Evolutionary conservation across 75 land plant genomes (phyloP).

Genomic region (Cryptomeria japonica): DNA sequence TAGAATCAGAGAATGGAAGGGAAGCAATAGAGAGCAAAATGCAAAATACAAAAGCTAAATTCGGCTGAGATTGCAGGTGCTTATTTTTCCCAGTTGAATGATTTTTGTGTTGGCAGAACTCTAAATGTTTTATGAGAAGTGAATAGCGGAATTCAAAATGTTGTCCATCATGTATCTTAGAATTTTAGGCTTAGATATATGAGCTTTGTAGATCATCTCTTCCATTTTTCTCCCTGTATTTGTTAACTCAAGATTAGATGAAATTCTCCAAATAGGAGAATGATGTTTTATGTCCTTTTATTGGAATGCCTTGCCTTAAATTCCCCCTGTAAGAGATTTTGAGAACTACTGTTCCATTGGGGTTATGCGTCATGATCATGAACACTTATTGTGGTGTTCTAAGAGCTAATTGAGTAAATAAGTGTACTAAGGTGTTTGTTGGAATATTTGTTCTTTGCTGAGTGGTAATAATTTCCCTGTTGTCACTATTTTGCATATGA

Average conservation of each 20-base stretch:
- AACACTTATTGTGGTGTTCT: not conserved
- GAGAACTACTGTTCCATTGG: not conserved
- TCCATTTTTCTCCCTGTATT: not conserved
- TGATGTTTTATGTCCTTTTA: constrained; percentile 4
- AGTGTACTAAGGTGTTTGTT: not conserved
- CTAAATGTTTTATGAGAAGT: constrained; percentile 1
- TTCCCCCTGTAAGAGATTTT: not conserved
- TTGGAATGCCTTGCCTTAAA: not conserved
- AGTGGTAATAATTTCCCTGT: constrained; percentile 1
- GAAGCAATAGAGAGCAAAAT: not conserved
- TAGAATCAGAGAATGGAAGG: not conserved
- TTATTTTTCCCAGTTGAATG: constrained; percentile 1
- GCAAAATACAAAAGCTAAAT: not conserved
- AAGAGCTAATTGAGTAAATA: constrained; percentile 4
- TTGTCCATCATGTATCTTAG: not conserved
- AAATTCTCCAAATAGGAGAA: constrained; percentile 13
- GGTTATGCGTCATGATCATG: not conserved
- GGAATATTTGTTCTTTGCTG: not conserved
- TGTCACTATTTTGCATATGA: not conserved
- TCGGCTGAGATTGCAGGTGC: not conserved
- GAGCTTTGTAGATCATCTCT: not conserved
- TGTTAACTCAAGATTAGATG: constrained; percentile 6
- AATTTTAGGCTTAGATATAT: not conserved
- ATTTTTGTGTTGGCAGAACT: constrained; percentile 3
- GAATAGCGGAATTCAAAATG: not conserved